Conservation (phyloP, 352 stramenopile genomes). For the Pythium sp. region DNA sequence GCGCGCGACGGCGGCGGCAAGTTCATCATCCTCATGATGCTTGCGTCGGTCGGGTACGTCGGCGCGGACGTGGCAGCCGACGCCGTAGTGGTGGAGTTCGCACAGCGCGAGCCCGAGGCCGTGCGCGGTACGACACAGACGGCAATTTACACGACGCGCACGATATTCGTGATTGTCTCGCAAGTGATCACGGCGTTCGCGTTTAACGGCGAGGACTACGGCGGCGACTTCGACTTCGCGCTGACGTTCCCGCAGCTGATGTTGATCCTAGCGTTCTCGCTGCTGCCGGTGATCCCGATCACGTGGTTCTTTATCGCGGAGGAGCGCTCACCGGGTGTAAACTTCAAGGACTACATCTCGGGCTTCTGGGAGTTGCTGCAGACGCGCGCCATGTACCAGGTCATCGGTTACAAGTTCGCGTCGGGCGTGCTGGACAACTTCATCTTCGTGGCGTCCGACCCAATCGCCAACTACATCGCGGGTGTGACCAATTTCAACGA, state of each 20-base stretch:
- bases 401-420: not conserved
- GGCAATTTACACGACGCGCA: no score
- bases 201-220: not conserved
- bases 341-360: slow-evolving; percentile 14
- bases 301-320: not conserved
- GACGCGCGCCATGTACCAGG: not conserved
- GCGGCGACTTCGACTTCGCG: not conserved
- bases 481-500: slow-evolving; percentile 20
- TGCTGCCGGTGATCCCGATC: not conserved
- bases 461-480: slow-evolving; percentile 22
- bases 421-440: slow-evolving; percentile 17
- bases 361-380: not conserved
- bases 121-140: no score
- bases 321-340: slow-evolving; percentile 1
- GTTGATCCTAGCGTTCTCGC: not conserved
- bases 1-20: slow-evolving; percentile 6
- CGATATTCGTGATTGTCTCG: no score
- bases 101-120: no score
- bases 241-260: not conserved
- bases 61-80: no score
- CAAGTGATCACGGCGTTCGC: slow-evolving; percentile 2
- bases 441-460: slow-evolving; percentile 17
- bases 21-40: no score
- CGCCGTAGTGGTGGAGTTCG: no score
- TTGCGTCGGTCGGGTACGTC: no score